phyloP scores from a whole-genome alignment of 2,329 filamentous ascomycete species.

The Mycosphaerelloides madeirae region DNA sequence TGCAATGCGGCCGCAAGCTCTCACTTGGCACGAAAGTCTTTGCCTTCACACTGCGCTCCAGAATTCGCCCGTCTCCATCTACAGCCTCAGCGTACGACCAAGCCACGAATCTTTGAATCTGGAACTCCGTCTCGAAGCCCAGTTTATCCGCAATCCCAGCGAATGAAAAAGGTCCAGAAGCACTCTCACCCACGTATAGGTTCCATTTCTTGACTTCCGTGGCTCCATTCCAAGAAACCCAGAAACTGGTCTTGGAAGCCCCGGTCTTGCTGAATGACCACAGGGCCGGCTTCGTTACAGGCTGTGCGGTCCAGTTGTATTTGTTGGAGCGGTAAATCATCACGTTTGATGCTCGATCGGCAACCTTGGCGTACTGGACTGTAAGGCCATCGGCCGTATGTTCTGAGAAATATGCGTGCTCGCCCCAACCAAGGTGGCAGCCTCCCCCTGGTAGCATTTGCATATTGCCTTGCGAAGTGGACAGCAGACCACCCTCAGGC shows the following conservation, averaged over 20 bases:
- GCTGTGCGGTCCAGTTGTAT: slow-evolving; percentile 50
- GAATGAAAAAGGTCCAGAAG: slow-evolving; percentile 33
- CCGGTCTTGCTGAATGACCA: slow-evolving; percentile 35
- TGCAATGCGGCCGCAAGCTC: slow-evolving; percentile 27
- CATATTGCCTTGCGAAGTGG: slow-evolving; percentile 50
- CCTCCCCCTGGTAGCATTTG: slow-evolving; percentile 53
- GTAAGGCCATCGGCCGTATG: slow-evolving; percentile 45
- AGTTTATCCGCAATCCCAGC: slow-evolving; percentile 38
- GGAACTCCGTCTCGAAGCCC: slow-evolving; percentile 42
- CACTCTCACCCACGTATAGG: slow-evolving; percentile 42
- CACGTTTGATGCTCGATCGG: slow-evolving; percentile 35
- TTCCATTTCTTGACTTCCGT: slow-evolving; percentile 48
- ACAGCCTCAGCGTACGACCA: slow-evolving; percentile 35
- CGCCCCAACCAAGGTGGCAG: slow-evolving; percentile 55
- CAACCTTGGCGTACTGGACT: slow-evolving; percentile 52
- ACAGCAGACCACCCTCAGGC: slow-evolving; percentile 38
- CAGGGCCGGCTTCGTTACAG: slow-evolving; percentile 37
- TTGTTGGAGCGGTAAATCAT: slow-evolving; percentile 55
- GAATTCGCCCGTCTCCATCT: slow-evolving; percentile 25
- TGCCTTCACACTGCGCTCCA: slow-evolving; percentile 31
- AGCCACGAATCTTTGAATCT: slow-evolving; percentile 17
- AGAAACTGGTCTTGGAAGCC: slow-evolving; percentile 34
- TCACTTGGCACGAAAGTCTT: slow-evolving; percentile 35
- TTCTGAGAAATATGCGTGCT: slow-evolving; percentile 41
- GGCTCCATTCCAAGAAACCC: slow-evolving; percentile 52